Evolutionary conservation across 2,329 filamentous ascomycete genomes (phyloP), one percentile per base, ranked within the genome.

Genomic region (Hymenoscyphus albidus): DNA sequence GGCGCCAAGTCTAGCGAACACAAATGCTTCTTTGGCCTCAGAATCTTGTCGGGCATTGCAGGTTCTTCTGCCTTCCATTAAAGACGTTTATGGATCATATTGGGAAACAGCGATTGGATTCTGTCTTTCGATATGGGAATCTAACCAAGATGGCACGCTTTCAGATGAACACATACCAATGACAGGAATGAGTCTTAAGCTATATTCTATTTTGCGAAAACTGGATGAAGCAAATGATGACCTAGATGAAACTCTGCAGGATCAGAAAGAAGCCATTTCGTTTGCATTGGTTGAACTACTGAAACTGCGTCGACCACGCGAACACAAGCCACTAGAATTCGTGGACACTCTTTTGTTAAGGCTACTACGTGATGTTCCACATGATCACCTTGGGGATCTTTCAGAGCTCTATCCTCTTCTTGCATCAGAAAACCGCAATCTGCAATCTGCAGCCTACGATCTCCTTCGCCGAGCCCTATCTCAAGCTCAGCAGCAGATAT

Each of bases 11-110:
- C 74, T 79, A 0, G 77, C 81, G 16, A 76, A 77, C 1, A 65
- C 85, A 1, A 77, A 80, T 27, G 72, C 76, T n/a, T 75, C 77
- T 62, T 68, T 85, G n/a, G 74, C 79, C 66, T 74, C 82, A 38
- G 78, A 85, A 78, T 77, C 82, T 67, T 84, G 86, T 74, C 78
- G 87, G 71, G 81, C 80, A 66, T 73, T 92, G 62, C 78, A 84
- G 1, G 77, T 80, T 3, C 78, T 97, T 3, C 77, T 97, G 0
- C 91, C 91, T 1, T 84, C 84, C 51, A 88, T 97, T 70, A 85
- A 86, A 65, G 89, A 93, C 58, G 87, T 97, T 0, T 97, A 97
- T 71, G 95, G 94, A 0, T 86, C 90, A 0, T 91, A 97, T 73
- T 99, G 95, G 95, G 84, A 88, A 60, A 84, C 84, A 58, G 77